phyloP scores from a whole-genome alignment of 2,329 filamentous ascomycete genomes.

The Fusarium continuum region DNA sequence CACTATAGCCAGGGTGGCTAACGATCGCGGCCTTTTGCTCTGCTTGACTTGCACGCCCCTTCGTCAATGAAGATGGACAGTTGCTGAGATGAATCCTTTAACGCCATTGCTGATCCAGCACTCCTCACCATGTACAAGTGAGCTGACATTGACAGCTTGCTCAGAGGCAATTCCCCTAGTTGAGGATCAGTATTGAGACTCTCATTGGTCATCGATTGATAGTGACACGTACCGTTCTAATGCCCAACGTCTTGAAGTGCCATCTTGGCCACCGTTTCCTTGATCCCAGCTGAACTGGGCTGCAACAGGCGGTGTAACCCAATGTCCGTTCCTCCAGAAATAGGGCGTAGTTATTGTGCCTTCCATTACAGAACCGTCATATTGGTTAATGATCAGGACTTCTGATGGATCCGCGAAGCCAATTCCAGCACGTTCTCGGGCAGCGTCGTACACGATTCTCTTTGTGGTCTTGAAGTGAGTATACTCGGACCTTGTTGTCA shows the following conservation, averaged over 20 bases:
- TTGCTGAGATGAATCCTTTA: slow-evolving; percentile 74
- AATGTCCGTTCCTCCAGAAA: slow-evolving; percentile 75
- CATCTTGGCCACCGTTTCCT: slow-evolving; percentile 80
- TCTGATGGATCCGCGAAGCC: slow-evolving; percentile 65
- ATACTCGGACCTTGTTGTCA: slow-evolving; percentile 64
- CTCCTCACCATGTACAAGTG: slow-evolving; percentile 75
- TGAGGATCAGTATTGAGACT: not conserved
- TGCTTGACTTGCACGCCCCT: not conserved
- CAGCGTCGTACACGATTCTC: slow-evolving; percentile 75
- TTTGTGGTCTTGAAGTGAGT: slow-evolving; percentile 88
- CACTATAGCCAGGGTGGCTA: not conserved
- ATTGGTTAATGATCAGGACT: slow-evolving; percentile 75
- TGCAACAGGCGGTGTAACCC: slow-evolving; percentile 82
- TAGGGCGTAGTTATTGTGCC: slow-evolving; percentile 85
- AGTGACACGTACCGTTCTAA: slow-evolving; percentile 65
- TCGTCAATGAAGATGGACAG: slow-evolving; percentile 43
- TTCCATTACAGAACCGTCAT: slow-evolving; percentile 77
- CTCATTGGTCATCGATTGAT: not conserved
- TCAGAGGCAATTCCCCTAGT: slow-evolving; percentile 70
- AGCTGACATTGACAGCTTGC: slow-evolving; percentile 65
- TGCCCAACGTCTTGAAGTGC: slow-evolving; percentile 86
- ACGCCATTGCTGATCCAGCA: slow-evolving; percentile 93
- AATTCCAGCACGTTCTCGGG: slow-evolving; percentile 70
- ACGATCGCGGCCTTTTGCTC: not conserved
- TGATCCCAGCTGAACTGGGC: slow-evolving; percentile 46